These are phyloP conservation scores for Xylariales sp. DNA, from an alignment of 2,329 filamentous ascomycete species.

Conservation along the genomic window DNA sequence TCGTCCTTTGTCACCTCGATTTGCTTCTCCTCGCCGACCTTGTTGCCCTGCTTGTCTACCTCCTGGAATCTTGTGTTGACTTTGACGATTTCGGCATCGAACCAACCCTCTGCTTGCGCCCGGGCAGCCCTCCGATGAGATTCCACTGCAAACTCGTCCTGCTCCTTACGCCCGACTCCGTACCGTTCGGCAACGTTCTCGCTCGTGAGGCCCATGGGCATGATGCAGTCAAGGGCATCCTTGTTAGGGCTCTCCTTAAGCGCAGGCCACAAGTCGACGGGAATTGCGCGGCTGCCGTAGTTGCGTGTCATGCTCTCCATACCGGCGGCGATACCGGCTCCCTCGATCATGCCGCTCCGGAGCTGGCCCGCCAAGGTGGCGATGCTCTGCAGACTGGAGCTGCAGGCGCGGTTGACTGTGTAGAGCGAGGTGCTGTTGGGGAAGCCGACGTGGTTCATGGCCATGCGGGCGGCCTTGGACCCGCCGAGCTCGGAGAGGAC, in stretches of 20 bases:
- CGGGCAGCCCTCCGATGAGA: conserved; percentile 69
- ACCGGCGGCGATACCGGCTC: conserved; percentile 74
- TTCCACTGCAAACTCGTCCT: conserved; percentile 76
- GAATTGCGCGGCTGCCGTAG: conserved; percentile 82
- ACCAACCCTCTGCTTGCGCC: conserved; percentile 65
- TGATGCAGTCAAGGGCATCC: conserved; percentile 80
- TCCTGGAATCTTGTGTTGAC: conserved; percentile 68
- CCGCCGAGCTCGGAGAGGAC: conserved; percentile 90
- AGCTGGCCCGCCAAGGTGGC: conserved; percentile 72
- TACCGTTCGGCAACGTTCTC: conserved; percentile 85
- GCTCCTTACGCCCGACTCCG: conserved; percentile 66
- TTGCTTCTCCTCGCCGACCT: conserved; percentile 50
- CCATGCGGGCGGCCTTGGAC: conserved; percentile 87
- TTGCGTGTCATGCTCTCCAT: conserved; percentile 98
- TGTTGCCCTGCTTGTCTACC: conserved; percentile 55
- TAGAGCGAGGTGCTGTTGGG: conserved; percentile 70
- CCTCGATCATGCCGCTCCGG: conserved; percentile 61
- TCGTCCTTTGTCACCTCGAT: conserved; percentile 76
- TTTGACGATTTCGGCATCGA: conserved; percentile 75
- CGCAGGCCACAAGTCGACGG: conserved; percentile 72
- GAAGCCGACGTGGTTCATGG: conserved; percentile 78
- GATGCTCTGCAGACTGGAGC: conserved; percentile 72
- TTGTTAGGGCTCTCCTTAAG: conserved; percentile 59
- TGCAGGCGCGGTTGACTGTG: conserved; percentile 86
- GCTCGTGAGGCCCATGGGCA: conserved; percentile 88